Conservation (phyloP, 306 rosid species). For the Fagus crenata region DNA sequence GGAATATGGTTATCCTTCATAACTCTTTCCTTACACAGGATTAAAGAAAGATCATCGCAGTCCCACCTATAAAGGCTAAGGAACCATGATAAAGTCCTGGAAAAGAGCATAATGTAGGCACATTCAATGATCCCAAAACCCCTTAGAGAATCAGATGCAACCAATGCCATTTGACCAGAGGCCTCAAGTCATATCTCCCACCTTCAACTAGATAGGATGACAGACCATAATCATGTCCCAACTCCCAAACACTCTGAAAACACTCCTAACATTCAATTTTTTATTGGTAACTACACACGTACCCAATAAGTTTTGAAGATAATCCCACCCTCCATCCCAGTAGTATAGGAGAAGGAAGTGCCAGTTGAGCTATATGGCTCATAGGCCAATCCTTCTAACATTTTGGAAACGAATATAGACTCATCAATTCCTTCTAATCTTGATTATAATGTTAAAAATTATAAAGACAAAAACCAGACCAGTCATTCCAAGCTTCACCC, state of each 20-base stretch:
- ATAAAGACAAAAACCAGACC: too few relatives aligned
- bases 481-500: background rate
- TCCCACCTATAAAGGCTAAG: background rate
- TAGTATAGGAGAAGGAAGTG: too few relatives aligned
- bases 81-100: background rate
- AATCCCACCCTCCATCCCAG: too few relatives aligned
- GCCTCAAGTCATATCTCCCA: conserved; percentile 1
- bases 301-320: too few relatives aligned
- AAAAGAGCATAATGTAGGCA: background rate
- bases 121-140: background rate
- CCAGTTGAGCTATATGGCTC: too few relatives aligned
- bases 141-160: background rate
- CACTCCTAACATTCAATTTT: background rate
- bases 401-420: background rate
- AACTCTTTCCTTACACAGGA: background rate
- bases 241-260: conserved; percentile 2
- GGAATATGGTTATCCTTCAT: background rate
- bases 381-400: background rate
- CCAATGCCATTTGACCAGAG: background rate
- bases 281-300: too few relatives aligned
- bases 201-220: background rate
- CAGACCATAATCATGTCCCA: background rate
- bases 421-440: background rate
- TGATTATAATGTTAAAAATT: background rate
- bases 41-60: background rate